A percentile compares a stretch with the other conserved stretches of the same genome.
Evolutionary conservation across 495 filamentous ascomycete genomes (phyloP).

Genomic region (Neurospora africana): DNA sequence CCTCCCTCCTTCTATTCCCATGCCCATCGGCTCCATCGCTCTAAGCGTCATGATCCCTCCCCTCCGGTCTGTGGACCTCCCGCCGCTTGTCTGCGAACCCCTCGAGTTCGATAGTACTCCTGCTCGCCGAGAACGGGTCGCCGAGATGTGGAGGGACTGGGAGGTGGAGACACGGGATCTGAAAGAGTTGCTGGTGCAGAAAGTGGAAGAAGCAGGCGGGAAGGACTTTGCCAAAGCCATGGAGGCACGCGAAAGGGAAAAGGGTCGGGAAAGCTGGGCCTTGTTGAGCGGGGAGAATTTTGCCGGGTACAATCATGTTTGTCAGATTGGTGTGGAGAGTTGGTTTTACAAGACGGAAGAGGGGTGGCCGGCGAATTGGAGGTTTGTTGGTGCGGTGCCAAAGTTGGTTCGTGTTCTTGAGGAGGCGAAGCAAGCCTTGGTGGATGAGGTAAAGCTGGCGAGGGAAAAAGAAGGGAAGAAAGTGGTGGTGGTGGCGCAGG

Average conservation of each 20-base stretch:
- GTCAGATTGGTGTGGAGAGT: conserved; percentile 28
- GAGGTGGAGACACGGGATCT: not conserved
- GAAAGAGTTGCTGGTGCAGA: not conserved
- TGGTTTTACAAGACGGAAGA: conserved; percentile 23
- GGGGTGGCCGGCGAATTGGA: conserved; percentile 24
- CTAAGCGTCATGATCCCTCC: conserved; percentile 14
- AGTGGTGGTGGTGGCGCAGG: conserved; percentile 29
- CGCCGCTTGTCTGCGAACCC: conserved; percentile 5
- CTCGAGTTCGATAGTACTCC: conserved; percentile 2
- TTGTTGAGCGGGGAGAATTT: conserved; percentile 19
- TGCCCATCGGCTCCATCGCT: conserved; percentile 10
- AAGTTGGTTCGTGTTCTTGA: not conserved
- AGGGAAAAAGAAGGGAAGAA: conserved; percentile 15
- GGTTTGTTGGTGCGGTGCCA: conserved; percentile 24
- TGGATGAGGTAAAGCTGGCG: not conserved
- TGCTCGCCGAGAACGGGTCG: not conserved
- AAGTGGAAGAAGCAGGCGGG: not conserved
- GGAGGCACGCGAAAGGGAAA: not conserved
- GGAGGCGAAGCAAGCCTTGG: not conserved
- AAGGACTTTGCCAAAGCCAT: not conserved
- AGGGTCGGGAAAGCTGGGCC: not conserved
- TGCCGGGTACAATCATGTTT: conserved; percentile 10
- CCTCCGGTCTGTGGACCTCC: conserved; percentile 20
- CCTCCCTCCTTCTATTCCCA: conserved; percentile 8
- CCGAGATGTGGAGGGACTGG: conserved; percentile 5